phyloP scores from a whole-genome alignment of 768 basidiomycete species.

The Melanogaster broomeanus region DNA sequence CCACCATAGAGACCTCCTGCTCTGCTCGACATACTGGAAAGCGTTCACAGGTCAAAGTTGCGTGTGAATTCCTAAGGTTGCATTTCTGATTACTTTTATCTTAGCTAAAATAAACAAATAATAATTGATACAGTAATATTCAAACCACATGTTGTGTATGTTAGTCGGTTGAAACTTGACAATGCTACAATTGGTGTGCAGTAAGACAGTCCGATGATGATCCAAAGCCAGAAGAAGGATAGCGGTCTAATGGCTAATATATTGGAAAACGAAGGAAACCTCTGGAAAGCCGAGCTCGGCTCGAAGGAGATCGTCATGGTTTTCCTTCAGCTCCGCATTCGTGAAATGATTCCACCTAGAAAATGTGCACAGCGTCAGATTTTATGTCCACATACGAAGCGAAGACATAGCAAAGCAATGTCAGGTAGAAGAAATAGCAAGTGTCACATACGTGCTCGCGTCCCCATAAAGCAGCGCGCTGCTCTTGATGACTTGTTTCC shows the following conservation, averaged over 20 bases:
- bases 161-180: too few species aligned
- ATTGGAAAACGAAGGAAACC: conserved; percentile 96
- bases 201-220: conserved; percentile 8
- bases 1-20: conserved; percentile 87
- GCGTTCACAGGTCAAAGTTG: conserved; percentile 15
- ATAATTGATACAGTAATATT: too few species aligned
- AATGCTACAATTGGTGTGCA: background rate
- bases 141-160: too few species aligned
- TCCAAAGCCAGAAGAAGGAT: background rate
- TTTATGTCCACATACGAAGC: background rate
- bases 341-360: conserved; percentile 97
- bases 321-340: conserved; percentile 81
- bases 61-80: conserved; percentile 16
- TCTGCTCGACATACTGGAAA: conserved; percentile 65
- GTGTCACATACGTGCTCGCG: conserved; percentile 84
- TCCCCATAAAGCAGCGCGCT: conserved; percentile 93
- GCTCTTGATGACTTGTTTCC: conserved; percentile 80
- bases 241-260: conserved; percentile 73
- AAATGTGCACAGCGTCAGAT: background rate
- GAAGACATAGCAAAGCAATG: background rate
- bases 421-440: background rate
- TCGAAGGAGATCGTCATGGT: conserved; percentile 93
- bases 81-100: conserved; percentile 1
- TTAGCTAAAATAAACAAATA: background rate
- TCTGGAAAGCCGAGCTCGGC: conserved; percentile 83